These are phyloP conservation scores for Benincasa hispida DNA, from an alignment of 306 rosid species.

Conservation along the genomic window DNA sequence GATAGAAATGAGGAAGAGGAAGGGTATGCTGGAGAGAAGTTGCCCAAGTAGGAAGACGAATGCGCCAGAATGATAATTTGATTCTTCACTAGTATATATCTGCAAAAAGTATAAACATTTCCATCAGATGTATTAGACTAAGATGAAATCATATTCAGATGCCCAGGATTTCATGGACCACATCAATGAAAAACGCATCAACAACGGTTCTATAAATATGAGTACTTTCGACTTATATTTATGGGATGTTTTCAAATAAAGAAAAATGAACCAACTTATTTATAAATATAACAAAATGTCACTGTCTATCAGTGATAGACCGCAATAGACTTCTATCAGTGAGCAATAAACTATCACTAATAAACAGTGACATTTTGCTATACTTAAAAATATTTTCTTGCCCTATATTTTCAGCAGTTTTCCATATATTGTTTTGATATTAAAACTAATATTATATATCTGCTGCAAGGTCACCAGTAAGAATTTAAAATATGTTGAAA, in stretches of 20 bases:
- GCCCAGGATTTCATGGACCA: neutral
- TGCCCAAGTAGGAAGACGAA: slow-evolving; percentile 80
- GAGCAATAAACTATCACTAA: too few relatives aligned
- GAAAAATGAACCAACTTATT: too few relatives aligned
- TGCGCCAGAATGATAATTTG: slow-evolving; percentile 78
- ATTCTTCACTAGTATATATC: slow-evolving; percentile 76
- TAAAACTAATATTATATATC: neutral
- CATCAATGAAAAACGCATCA: neutral
- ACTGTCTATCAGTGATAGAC: too few relatives aligned
- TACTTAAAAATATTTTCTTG: too few relatives aligned
- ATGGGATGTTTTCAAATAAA: too few relatives aligned
- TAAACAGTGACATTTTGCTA: too few relatives aligned
- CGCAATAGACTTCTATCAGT: too few relatives aligned
- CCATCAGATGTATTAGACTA: neutral
- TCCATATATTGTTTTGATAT: neutral
- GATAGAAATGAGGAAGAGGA: slow-evolving; percentile 90
- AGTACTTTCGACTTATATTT: too few relatives aligned
- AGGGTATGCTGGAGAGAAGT: slow-evolving; percentile 91
- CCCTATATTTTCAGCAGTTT: too few relatives aligned
- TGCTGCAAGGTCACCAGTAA: neutral
- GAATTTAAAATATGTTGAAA: neutral
- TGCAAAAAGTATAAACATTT: slow-evolving; percentile 26
- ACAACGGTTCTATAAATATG: neutral
- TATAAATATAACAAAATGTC: too few relatives aligned
- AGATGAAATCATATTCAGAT: neutral